Conservation (phyloP, 345 rosid species). For the Hypericum androsaemum region DNA sequence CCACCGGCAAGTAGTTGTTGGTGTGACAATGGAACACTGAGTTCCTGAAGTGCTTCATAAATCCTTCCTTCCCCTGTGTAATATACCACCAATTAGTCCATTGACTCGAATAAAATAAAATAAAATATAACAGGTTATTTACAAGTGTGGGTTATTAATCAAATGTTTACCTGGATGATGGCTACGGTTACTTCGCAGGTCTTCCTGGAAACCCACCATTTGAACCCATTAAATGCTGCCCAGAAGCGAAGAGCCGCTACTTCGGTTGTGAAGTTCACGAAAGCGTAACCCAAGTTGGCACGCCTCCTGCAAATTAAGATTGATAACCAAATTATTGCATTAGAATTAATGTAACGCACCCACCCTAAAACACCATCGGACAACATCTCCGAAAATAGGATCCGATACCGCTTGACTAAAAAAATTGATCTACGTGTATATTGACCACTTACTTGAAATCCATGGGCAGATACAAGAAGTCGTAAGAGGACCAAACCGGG, state of each 20-base stretch:
- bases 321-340: not conserved
- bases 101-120: too few relatives aligned
- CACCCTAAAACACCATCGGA: too few relatives aligned
- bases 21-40: too few relatives aligned
- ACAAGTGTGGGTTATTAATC: too few relatives aligned
- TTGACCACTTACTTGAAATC: slow-evolving; percentile 42
- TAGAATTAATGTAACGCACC: too few relatives aligned
- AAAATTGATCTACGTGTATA: too few relatives aligned
- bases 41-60: too few relatives aligned
- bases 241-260: slow-evolving; percentile 26
- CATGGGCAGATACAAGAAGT: slow-evolving; percentile 53
- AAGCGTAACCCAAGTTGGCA: slow-evolving; percentile 47
- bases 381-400: too few relatives aligned
- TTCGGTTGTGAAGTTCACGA: slow-evolving; percentile 40
- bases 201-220: slow-evolving; percentile 24
- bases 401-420: too few relatives aligned
- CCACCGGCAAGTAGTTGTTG: too few relatives aligned
- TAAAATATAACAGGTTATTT: accelerated
- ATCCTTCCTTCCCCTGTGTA: too few relatives aligned
- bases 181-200: slow-evolving; percentile 29
- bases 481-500: slow-evolving; percentile 25
- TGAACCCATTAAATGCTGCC: slow-evolving; percentile 4
- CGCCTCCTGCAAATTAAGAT: slow-evolving; percentile 5
- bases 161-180: slow-evolving; percentile 24
- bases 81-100: too few relatives aligned